These are phyloP conservation scores for Albifimbria verrucaria DNA, from an alignment of 2,329 filamentous ascomycete genomes.

Conservation along the genomic window DNA sequence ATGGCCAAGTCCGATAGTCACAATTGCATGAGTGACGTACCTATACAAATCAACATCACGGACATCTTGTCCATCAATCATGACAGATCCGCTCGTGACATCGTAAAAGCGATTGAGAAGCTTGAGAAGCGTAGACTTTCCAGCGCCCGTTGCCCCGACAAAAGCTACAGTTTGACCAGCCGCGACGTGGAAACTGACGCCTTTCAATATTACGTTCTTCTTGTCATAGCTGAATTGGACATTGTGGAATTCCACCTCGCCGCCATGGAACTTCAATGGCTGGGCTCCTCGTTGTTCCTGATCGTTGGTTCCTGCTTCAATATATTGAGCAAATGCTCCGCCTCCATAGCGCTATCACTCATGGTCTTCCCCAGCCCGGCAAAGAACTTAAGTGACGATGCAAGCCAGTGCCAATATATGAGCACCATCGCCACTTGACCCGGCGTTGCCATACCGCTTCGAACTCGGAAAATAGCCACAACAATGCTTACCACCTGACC, in stretches of 20 bases:
- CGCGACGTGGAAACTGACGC: conserved; percentile 47
- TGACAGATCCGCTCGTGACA: conserved; percentile 48
- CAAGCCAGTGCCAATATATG: conserved; percentile 72
- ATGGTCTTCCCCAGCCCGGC: conserved; percentile 53
- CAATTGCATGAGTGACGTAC: no score
- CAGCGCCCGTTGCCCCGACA: conserved; percentile 58
- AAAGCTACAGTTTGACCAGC: conserved; percentile 56
- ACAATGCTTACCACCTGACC: conserved; percentile 65
- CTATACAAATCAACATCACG: conserved; percentile 49
- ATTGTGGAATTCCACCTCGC: conserved; percentile 51
- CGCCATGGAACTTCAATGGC: conserved; percentile 47
- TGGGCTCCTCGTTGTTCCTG: conserved; percentile 48
- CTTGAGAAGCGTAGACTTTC: conserved; percentile 56
- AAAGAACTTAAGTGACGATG: conserved; percentile 69
- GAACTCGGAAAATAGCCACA: conserved; percentile 63
- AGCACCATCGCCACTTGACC: conserved; percentile 69
- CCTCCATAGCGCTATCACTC: conserved; percentile 54
- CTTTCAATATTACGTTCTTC: conserved; percentile 54
- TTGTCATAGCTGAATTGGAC: conserved; percentile 59
- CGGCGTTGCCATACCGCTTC: conserved; percentile 54
- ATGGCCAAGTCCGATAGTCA: no score
- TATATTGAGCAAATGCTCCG: conserved; percentile 54
- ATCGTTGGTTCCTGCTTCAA: conserved; percentile 57
- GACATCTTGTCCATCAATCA: conserved; percentile 55
- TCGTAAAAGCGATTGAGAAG: conserved; percentile 60